These are phyloP conservation scores for Thermochaetoides dissita DNA, from an alignment of 2,329 filamentous ascomycete species.

Conservation along the genomic window DNA sequence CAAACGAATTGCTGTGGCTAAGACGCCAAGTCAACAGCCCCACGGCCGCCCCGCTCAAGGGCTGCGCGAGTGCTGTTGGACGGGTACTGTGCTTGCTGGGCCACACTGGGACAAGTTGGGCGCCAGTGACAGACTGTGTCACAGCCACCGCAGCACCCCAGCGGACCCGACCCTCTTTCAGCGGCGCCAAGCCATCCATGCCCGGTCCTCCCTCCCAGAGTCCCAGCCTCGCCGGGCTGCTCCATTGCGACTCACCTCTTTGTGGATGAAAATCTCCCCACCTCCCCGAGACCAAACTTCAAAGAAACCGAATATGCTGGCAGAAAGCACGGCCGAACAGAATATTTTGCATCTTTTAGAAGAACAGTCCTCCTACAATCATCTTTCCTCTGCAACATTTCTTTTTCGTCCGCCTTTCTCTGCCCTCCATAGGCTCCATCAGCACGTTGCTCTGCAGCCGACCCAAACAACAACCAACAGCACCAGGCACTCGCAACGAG, in stretches of 20 bases:
- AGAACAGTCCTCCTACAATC: slow-evolving; percentile 10
- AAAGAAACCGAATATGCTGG: slow-evolving; percentile 15
- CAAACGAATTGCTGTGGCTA: too few relatives aligned
- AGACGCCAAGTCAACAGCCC: too few relatives aligned
- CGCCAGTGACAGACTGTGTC: too few relatives aligned
- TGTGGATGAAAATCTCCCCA: slow-evolving; percentile 2
- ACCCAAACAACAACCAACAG: too few relatives aligned
- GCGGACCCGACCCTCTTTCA: slow-evolving; percentile 4
- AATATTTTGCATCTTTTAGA: slow-evolving; percentile 10
- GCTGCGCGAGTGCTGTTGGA: too few relatives aligned
- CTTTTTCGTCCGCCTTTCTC: neutral
- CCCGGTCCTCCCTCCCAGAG: slow-evolving; percentile 7
- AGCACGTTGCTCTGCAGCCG: too few relatives aligned
- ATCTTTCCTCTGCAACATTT: neutral
- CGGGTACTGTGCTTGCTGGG: too few relatives aligned
- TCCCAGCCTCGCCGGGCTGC: neutral
- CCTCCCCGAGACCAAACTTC: slow-evolving; percentile 3
- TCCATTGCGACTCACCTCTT: slow-evolving; percentile 11
- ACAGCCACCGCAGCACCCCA: neutral
- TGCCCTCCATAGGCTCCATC: too few relatives aligned
- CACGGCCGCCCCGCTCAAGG: too few relatives aligned
- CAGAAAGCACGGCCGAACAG: slow-evolving; percentile 11
- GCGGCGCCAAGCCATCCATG: neutral
- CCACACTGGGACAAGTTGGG: too few relatives aligned
- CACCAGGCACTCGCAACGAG: too few relatives aligned